Base-by-base conservation (phyloP, 75 land plant genomes). In the Picea glauca region DNA sequence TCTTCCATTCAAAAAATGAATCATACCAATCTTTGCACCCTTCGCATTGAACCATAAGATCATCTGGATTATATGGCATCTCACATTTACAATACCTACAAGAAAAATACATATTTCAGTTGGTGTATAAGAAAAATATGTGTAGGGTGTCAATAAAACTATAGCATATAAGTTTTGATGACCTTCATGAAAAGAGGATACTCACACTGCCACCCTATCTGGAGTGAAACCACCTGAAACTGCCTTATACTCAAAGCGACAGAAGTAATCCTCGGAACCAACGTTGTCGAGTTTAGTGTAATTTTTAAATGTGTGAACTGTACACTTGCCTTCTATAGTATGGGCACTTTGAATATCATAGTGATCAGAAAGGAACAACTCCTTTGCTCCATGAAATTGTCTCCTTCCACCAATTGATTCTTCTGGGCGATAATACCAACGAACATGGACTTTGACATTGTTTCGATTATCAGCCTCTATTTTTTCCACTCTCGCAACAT, bases 1-100 rank as follows among this genome's bases (percentile, higher is more conserved):
- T 50, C 56, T 75, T 26, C 58, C 76, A 30, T 75, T 75, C 31
- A 75, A 7, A 57, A 58, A 54, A 14, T 62, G 0, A 58, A 26
- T 26, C 59, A 80, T 77, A 86, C 88, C 88, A 86, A 73, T 86
- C 88, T 76, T 86, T 86, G 76, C 88, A 86, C 7, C 40, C 73
- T 74, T 81, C 88, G 54, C 88, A 86, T 68, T 86, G 88, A 31
- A 86, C 88, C 88, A 86, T 86, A 23, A 86, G 73, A 77, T 86
- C 88, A 72, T 86, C 88, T 46, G 88, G 88, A 81, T 86, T 86
- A 46, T 86, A 86, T 7, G 88, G 88, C 88, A 86, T 86, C 87
- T 86, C 88, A 63, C 88, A 86, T 59, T 85, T 86, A 77, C 88
- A 86, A 77, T 86, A 86, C 77, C 88, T 86, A 77, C 50, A 83